A percentile compares a stretch with the other conserved stretches of the same genome.
Evolutionary conservation across 768 basidiomycete species (phyloP).

Genomic region (Megacollybia marginata): DNA sequence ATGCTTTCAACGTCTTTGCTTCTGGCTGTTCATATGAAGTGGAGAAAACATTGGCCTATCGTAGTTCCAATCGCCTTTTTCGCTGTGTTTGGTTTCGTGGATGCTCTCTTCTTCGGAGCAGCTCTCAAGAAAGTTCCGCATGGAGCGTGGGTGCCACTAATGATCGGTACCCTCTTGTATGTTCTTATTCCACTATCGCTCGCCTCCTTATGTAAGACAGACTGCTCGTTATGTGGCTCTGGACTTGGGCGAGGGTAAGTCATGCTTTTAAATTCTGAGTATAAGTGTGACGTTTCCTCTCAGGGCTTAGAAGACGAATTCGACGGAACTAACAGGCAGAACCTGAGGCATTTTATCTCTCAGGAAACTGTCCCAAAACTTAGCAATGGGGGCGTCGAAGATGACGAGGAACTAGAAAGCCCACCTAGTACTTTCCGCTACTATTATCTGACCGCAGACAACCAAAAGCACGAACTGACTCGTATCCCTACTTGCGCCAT

Average conservation of each 20-base stretch:
- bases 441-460: constrained; percentile 5
- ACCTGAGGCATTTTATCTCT: constrained; percentile 50
- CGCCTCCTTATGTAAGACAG: constrained; percentile 14
- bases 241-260: constrained; percentile 56
- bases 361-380: constrained; percentile 14
- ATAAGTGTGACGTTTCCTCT: background rate
- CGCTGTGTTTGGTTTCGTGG: constrained; percentile 54
- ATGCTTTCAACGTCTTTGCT: constrained; percentile 57
- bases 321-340: constrained; percentile 46
- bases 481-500: constrained; percentile 48
- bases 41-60: constrained; percentile 42
- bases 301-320: constrained; percentile 53
- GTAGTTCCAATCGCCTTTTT: constrained; percentile 39
- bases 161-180: constrained; percentile 45
- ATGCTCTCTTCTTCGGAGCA: constrained; percentile 66
- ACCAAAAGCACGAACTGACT: constrained; percentile 18
- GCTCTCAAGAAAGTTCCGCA: constrained; percentile 52
- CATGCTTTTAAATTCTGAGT: background rate
- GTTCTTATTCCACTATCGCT: constrained; percentile 6
- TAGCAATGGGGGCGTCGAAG: constrained; percentile 9
- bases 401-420: constrained; percentile 12
- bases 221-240: constrained; percentile 44
- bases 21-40: constrained; percentile 49
- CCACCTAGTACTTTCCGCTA: constrained; percentile 9
- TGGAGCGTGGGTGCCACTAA: constrained; percentile 64